phyloP scores from a whole-genome alignment of 2,329 filamentous ascomycete genomes.

The Fulvia fulva region DNA sequence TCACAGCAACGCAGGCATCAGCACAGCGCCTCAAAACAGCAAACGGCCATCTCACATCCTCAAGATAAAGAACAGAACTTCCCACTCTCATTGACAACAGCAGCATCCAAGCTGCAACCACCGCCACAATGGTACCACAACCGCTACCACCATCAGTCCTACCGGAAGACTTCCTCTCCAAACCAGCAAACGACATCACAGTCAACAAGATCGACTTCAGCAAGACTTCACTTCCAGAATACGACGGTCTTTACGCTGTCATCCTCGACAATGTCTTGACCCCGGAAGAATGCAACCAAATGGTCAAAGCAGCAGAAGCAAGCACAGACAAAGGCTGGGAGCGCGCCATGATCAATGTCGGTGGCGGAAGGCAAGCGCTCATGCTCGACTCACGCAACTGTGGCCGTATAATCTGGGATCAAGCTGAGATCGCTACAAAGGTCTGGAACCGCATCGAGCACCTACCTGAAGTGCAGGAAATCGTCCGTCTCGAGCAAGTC shows the following conservation, averaged over 20 bases:
- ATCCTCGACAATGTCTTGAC: conserved; percentile 62
- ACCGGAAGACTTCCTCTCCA: conserved; percentile 48
- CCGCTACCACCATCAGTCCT: conserved; percentile 14
- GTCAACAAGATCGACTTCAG: conserved; percentile 53
- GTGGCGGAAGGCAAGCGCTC: conserved; percentile 57
- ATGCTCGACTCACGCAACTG: conserved; percentile 61
- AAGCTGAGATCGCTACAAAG: conserved; percentile 56
- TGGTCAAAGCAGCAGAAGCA: conserved; percentile 52
- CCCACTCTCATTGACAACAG: neutral
- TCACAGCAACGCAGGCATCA: neutral
- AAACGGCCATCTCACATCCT: neutral
- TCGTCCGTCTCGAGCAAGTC: conserved; percentile 35
- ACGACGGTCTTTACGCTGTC: conserved; percentile 54
- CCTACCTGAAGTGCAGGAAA: conserved; percentile 47
- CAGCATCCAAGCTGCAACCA: neutral
- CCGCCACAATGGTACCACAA: neutral
- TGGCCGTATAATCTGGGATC: conserved; percentile 74
- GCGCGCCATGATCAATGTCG: conserved; percentile 65
- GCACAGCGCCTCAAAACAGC: neutral
- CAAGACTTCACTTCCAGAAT: conserved; percentile 49
- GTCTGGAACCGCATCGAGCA: conserved; percentile 57
- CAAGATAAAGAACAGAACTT: neutral
- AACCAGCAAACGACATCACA: conserved; percentile 45
- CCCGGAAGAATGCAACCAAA: conserved; percentile 57
- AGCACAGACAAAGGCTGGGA: conserved; percentile 53